Percentiles rank a stretch among this genome's conserved stretches.
phyloP scores from a whole-genome alignment of 768 basidiomycete species.

The Zangia roseola region DNA sequence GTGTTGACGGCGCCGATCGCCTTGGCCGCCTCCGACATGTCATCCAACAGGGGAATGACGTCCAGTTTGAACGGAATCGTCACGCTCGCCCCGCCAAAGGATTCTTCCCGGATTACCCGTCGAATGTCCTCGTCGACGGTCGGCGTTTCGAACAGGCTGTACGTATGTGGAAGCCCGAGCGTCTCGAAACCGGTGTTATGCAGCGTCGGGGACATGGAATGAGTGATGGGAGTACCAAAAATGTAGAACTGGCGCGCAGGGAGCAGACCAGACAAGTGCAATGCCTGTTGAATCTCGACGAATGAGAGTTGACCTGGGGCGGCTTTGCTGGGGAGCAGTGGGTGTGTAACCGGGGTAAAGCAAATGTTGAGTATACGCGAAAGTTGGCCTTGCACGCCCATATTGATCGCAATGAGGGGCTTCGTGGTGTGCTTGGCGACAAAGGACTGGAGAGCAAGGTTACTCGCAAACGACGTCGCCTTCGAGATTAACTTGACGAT shows the following conservation, averaged over 20 bases:
- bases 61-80: constrained; percentile 96
- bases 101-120: constrained; percentile 55
- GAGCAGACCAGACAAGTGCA: constrained; percentile 77
- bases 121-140: constrained; percentile 65
- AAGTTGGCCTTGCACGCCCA: constrained; percentile 86
- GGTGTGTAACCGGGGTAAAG: constrained; percentile 90
- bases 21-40: constrained; percentile 75
- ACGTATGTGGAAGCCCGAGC: constrained; percentile 83
- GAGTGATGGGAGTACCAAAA: constrained; percentile 84
- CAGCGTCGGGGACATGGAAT: constrained; percentile 89
- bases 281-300: constrained; percentile 77
- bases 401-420: constrained; percentile 93
- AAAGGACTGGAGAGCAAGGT: constrained; percentile 76
- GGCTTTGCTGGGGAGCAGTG: constrained; percentile 77
- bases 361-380: constrained; percentile 84
- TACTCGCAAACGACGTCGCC: constrained; percentile 72
- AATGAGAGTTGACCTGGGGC: constrained; percentile 94
- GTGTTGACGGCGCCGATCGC: constrained; percentile 96
- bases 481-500: constrained; percentile 92
- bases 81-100: constrained; percentile 94
- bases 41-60: constrained; percentile 80
- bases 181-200: constrained; percentile 86
- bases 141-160: constrained; percentile 74
- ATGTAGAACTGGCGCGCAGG: constrained; percentile 78
- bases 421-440: constrained; percentile 57